Percentiles rank a stretch among this genome's conserved stretches.
phyloP scores from a whole-genome alignment of 2,329 filamentous ascomycete genomes.

The Trichoderma sp. region DNA sequence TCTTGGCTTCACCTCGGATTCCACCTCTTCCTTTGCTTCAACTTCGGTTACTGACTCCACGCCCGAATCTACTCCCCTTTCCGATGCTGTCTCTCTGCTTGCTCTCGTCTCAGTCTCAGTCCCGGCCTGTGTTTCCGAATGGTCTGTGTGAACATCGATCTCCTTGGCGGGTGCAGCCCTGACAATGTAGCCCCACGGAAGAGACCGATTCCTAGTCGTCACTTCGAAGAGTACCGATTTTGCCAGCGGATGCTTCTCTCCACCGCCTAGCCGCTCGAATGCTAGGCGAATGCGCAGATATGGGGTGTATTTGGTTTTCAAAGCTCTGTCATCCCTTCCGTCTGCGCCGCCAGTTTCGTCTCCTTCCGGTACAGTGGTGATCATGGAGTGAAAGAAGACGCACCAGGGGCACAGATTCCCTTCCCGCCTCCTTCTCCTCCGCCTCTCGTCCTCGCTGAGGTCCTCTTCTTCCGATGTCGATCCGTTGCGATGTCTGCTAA shows the following conservation, averaged over 20 bases:
- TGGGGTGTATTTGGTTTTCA: conserved; percentile 39
- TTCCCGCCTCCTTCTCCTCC: neutral
- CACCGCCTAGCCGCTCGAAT: conserved; percentile 42
- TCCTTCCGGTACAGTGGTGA: conserved; percentile 35
- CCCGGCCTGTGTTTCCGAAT: neutral
- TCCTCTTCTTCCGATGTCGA: neutral
- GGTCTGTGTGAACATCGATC: neutral
- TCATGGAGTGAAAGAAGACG: conserved; percentile 42
- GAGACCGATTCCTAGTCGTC: conserved; percentile 39
- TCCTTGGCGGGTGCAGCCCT: conserved; percentile 29
- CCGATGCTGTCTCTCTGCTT: neutral
- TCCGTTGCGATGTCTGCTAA: neutral
- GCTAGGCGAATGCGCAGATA: conserved; percentile 43
- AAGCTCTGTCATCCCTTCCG: conserved; percentile 9
- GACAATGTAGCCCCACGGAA: conserved; percentile 43
- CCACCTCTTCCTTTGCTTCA: neutral
- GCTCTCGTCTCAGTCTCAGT: neutral
- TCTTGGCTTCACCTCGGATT: neutral
- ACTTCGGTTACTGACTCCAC: neutral
- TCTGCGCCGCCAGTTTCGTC: conserved; percentile 26
- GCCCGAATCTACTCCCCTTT: neutral
- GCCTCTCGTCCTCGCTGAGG: neutral
- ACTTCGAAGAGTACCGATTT: conserved; percentile 42
- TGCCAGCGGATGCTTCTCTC: conserved; percentile 42
- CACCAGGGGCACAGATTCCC: conserved; percentile 40